Evolutionary conservation across 2,329 filamentous ascomycete genomes (phyloP).

Genomic region (Verticillium zaregamsianum): DNA sequence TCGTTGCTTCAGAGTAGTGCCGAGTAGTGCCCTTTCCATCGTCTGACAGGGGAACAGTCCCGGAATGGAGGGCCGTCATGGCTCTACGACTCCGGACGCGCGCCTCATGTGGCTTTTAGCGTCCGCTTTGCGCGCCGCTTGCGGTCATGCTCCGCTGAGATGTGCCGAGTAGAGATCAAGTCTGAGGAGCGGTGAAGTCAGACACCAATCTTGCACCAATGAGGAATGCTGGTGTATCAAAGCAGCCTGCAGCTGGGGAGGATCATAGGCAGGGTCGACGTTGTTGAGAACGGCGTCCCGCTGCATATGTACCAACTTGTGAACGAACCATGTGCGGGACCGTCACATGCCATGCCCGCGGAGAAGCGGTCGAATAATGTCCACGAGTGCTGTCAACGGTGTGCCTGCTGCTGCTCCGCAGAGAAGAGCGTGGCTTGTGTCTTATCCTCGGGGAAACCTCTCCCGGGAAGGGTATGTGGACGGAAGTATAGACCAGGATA

Average conservation of each 20-base stretch:
- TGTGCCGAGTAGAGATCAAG: neutral
- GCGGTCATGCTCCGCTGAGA: neutral
- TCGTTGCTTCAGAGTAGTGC: neutral
- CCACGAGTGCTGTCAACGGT: neutral
- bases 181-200: neutral
- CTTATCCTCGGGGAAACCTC: neutral
- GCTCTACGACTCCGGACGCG: neutral
- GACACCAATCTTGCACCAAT: constrained; percentile 3
- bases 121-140: neutral
- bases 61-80: neutral
- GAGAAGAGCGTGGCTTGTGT: neutral
- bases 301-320: neutral
- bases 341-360: neutral
- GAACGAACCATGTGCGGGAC: neutral
- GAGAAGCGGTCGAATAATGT: neutral
- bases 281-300: neutral
- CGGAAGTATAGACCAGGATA: neutral
- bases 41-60: neutral
- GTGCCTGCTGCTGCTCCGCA: neutral
- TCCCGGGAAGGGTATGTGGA: neutral
- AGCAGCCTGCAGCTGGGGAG: neutral
- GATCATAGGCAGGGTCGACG: neutral
- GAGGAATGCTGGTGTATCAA: neutral
- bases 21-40: neutral
- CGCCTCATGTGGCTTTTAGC: neutral